phyloP scores from a whole-genome alignment of 805 yeast genomes.

The Peterozyma toletana region DNA sequence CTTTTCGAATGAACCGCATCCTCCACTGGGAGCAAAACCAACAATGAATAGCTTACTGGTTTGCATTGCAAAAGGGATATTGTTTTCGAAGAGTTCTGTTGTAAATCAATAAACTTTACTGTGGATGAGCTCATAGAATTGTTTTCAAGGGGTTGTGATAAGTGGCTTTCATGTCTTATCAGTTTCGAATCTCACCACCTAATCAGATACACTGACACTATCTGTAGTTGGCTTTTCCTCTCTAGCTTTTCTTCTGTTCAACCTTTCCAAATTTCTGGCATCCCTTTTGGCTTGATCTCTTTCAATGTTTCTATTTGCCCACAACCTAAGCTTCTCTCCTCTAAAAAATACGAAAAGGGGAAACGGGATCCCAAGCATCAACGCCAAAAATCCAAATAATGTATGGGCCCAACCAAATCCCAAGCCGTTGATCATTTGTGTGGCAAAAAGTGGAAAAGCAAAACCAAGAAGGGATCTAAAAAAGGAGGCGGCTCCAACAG shows the following conservation, averaged over 20 bases:
- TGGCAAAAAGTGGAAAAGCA: constrained; percentile 60
- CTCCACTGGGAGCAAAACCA: too few relatives aligned
- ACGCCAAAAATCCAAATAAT: constrained; percentile 48
- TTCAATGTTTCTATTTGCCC: constrained; percentile 49
- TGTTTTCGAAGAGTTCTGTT: too few relatives aligned
- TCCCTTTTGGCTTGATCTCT: constrained; percentile 38
- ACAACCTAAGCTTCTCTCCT: constrained; percentile 51
- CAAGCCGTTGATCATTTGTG: constrained; percentile 42
- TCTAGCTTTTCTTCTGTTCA: constrained; percentile 14
- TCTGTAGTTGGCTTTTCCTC: background rate
- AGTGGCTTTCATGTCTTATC: too few relatives aligned
- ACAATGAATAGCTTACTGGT: too few relatives aligned
- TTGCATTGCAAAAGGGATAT: too few relatives aligned
- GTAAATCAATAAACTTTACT: too few relatives aligned
- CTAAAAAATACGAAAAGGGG: constrained; percentile 49
- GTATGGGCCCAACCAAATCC: constrained; percentile 73
- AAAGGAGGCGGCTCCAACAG: constrained; percentile 62
- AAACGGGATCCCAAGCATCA: constrained; percentile 59
- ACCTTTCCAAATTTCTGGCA: constrained; percentile 29
- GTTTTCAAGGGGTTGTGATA: too few relatives aligned
- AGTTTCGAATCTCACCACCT: too few relatives aligned
- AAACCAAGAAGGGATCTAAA: constrained; percentile 64
- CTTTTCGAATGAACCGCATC: too few relatives aligned
- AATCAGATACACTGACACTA: too few relatives aligned
- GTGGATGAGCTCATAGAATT: too few relatives aligned